Base-by-base conservation (phyloP, 305 asterid genomes). In the Solanum hybrid region DNA sequence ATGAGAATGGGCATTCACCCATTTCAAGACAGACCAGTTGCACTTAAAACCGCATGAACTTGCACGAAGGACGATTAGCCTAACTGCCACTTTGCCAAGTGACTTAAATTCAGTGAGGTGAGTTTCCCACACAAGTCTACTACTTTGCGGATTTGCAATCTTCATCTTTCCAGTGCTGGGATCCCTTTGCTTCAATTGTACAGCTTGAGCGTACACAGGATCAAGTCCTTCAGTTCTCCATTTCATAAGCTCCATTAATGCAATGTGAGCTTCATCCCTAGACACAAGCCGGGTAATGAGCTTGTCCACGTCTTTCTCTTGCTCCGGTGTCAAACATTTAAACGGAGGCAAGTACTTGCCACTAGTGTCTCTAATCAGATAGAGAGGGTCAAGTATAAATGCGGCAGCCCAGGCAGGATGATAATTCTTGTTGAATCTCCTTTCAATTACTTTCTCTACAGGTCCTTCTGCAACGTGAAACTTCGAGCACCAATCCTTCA, bases 341-440 rank as follows among this genome's bases (percentile, higher is more conserved):
- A 96, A 97, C 0, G 99, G 99, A 5, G 99, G 99, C 7, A 97
- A 90, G 92, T 96, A 96, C 90, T 95, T 97, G 51, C 99, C 99
- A n/a, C 95, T 95, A 0, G 96, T 65, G 89, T 96, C 99, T 37
- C 96, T 89, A n/a, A 95, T 93, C 90, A 97, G 92, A 92, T 96
- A 96, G 37, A 97, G 90, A 0, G 99, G 99, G 84, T 97, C 99
- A 6, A 97, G 98, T 39, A 97, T 93, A 89, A 96, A 97, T 0
- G 99, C 98, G 10, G 99, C 99, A 7, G 99, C 96, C 99, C 99
- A 96, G 9, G 98, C 96, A 0, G 99, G 99, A 88, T 97, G 99
- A 72, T 97, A 97, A 72, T 96, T 96, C 91, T 95, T 96, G 91
- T 91, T 93, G 91, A 97, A 95, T 90, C 99, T 92, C 91, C 84